These are phyloP conservation scores for Neltuma alba DNA, from an alignment of 306 rosid genomes.

Conservation along the genomic window DNA sequence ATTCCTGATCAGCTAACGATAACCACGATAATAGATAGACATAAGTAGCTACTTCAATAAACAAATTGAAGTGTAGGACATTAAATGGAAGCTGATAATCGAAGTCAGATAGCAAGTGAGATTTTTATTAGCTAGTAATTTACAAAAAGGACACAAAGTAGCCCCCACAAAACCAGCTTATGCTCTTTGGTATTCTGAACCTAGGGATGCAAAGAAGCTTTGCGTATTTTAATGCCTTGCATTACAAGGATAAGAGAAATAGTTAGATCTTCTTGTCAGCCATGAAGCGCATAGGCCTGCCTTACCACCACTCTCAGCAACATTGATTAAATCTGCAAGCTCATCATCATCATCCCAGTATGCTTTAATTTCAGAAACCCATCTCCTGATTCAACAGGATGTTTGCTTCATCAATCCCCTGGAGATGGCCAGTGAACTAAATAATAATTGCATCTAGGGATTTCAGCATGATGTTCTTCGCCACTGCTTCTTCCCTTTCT, in stretches of 20 bases:
- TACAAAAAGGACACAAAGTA: constrained; percentile 46
- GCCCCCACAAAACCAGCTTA: constrained; percentile 32
- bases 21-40: neutral
- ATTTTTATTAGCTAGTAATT: constrained; percentile 48
- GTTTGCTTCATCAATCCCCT: constrained; percentile 35
- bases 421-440: constrained; percentile 36
- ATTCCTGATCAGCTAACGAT: neutral
- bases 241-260: constrained; percentile 15
- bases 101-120: constrained; percentile 35
- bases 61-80: neutral
- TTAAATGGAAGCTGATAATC: constrained; percentile 6
- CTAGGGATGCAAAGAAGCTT: constrained; percentile 25
- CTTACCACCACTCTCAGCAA: constrained; percentile 27
- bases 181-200: constrained; percentile 31
- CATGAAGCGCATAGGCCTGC: constrained; percentile 11
- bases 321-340: constrained; percentile 27
- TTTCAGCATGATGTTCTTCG: constrained; percentile 87
- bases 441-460: neutral
- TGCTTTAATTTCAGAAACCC: constrained; percentile 33
- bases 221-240: constrained; percentile 33
- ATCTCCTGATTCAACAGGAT: constrained; percentile 29
- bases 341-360: constrained; percentile 22
- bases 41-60: neutral
- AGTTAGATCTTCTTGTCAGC: constrained; percentile 27
- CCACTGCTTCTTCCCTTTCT: constrained; percentile 89